Evolutionary conservation across 2,329 filamentous ascomycete genomes (phyloP), one percentile per base, ranked within the genome.

Genomic region (Alternaria brassicae): DNA sequence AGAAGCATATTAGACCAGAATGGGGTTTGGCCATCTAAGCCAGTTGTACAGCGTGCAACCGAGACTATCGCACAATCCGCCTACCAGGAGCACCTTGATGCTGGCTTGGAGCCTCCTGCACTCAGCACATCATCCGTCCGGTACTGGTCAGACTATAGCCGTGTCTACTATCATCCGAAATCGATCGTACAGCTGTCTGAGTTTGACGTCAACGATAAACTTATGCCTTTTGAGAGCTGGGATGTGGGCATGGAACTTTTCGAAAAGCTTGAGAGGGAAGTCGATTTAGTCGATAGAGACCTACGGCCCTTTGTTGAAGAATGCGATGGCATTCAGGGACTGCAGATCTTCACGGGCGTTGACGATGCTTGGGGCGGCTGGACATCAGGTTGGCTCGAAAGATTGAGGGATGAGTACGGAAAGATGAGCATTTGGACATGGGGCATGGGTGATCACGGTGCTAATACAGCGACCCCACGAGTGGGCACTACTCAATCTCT

Each of bases 71-170:
- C 84, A 36, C 86, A 86, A 59, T 92, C 87, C 72, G 82, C 87
- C 45, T 98, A 97, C 76, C 92, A 96, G 72, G 84, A 87, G 71
- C 90, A 88, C 64, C 86, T 98, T 3, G 91, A 97, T 67, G 79
- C 87, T 28, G 93, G 92, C 21, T 75, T 85, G 5, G 77, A 85
- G 3, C 83, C 89, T 6, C 86, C 90, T 0, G 80, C 82, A 52
- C 83, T 97, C 19, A 89, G 85, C 1, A 83, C 88, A 1, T 85
- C 88, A 6, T 85, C 86, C 10, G 91, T 98, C n/a, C 87, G 92
- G 53, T 98, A 95, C 80, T 99, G 95, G 94, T 96, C 93, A 30
- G 95, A 99, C 78, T 98, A 93, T 78, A 96, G 92, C 68, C 88
- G 92, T 25, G 86, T 95, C n/a, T 99, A 88, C 78, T 97, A 91